Base-by-base conservation (phyloP, 371 early-diverging fungal genomes). In the Mortierella sp. region DNA sequence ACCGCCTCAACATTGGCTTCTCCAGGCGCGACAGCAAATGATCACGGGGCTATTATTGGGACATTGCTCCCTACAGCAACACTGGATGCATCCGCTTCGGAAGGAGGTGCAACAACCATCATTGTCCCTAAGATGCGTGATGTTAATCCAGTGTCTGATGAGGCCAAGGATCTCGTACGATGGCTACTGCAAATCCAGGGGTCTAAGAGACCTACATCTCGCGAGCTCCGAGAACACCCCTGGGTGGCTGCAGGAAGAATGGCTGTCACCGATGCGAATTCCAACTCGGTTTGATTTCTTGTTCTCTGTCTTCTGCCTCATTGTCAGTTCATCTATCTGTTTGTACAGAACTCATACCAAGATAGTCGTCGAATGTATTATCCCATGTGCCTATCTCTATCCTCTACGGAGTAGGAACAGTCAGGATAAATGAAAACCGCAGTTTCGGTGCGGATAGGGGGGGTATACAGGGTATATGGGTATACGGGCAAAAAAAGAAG, bases 91-190 rank as follows among this genome's bases (percentile, higher is more conserved):
- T 27, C 42, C 8, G 26, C 46, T 2, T 24, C 14, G n/a, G 56
- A 47, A 31, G 50, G 28, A 6, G 42, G 28, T 6, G 21, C 47
- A 3, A 51, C 27, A 12, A 41, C 65, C 38, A 50, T 53, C 48
- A 51, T 67, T 18, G 65, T 74, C 2, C 74, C 74, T 26, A 68
- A 61, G 51, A 74, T 68, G 74, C 64, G 61, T 0, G 74, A 69
- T 0, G 74, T 74, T 16, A 43, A 56, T 10, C 19, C 58, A 0
- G 74, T 68, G 2, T 74, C 74, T 18, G 61, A 64, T 10, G 65
- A 74, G 19, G 42, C 74, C 41, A 74, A 68, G 42, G 61, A 61
- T 21, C 18, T 74, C 18, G 74, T 65, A 34, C 42, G 74, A n/a
- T 64, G 69, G 69, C 49, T 74, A 27, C 28, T 74, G 19, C 69